Conservation (phyloP, 2,329 filamentous ascomycete genomes). For the Colletotrichum paranaense region DNA sequence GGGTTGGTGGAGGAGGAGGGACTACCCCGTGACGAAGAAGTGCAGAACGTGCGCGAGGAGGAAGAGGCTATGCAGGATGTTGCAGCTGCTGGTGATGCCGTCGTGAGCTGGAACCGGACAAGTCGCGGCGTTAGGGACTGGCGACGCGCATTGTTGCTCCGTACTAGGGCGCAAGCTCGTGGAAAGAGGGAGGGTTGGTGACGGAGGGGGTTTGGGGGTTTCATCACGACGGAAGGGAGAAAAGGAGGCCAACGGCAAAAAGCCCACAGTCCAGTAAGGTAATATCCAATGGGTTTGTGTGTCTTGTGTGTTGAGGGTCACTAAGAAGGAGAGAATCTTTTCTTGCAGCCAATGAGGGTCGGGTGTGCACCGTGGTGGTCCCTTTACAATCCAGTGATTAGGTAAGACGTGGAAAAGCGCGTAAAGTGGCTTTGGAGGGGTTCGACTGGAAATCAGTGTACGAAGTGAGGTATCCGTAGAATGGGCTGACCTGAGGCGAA, state of each 20-base stretch:
- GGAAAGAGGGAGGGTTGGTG: conserved; percentile 15
- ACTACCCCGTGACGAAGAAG: not conserved
- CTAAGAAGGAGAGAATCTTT: conserved; percentile 21
- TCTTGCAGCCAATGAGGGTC: conserved; percentile 24
- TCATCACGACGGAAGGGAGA: conserved; percentile 24
- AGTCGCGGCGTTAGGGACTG: conserved; percentile 27
- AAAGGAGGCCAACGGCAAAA: conserved; percentile 3
- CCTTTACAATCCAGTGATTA: conserved; percentile 13
- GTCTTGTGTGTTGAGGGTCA: conserved; percentile 28
- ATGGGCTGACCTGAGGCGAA: not conserved
- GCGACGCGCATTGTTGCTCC: conserved; percentile 24
- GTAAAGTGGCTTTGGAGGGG: not conserved
- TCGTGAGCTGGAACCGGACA: conserved; percentile 27
- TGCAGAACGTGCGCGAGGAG: conserved; percentile 11
- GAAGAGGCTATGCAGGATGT: conserved; percentile 15
- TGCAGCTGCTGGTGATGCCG: conserved; percentile 10
- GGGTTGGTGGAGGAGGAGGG: not conserved
- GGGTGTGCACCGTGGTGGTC: conserved; percentile 9
- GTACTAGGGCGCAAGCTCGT: conserved; percentile 28
- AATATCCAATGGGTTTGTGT: conserved; percentile 3
- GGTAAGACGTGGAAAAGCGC: conserved; percentile 8
- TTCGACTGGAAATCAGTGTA: not conserved
- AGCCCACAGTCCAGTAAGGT: conserved; percentile 11
- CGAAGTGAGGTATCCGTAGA: not conserved
- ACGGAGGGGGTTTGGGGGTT: conserved; percentile 25